These are phyloP conservation scores for Posidonia australis DNA, from an alignment of 106 monocot species.

Conservation along the genomic window DNA sequence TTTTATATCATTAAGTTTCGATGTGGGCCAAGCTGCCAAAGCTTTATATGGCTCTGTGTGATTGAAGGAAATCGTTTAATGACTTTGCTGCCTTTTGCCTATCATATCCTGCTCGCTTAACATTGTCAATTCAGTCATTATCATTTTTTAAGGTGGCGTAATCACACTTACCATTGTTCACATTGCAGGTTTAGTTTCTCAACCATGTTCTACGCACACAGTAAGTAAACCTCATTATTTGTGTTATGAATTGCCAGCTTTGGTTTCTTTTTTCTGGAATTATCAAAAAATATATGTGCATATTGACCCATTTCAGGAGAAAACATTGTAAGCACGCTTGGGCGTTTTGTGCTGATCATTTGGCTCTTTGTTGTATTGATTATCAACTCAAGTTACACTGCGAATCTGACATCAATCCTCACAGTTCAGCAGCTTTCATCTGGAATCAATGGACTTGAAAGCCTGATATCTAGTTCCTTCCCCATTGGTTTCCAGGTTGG, in stretches of 20 bases:
- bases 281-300: neutral
- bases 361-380: slow-evolving; percentile 91
- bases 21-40: no score
- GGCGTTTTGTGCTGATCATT: slow-evolving; percentile 66
- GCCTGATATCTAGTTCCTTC: slow-evolving; percentile 46
- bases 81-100: no score
- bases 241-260: no score
- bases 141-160: no score
- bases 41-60: no score
- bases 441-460: slow-evolving; percentile 60
- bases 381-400: slow-evolving; percentile 94
- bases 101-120: no score
- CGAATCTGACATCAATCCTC: slow-evolving; percentile 83
- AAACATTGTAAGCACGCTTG: slow-evolving; percentile 64
- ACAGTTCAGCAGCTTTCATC: slow-evolving; percentile 82
- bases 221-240: slow-evolving; percentile 29
- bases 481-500: slow-evolving; percentile 82
- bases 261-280: neutral
- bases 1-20: no score
- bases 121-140: no score
- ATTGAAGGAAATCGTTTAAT: no score
- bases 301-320: slow-evolving; percentile 34
- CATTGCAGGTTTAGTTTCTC: slow-evolving; percentile 96
- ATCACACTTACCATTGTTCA: neutral
- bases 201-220: slow-evolving; percentile 96